A percentile compares a stretch with the other conserved stretches of the same genome.
phyloP scores from a whole-genome alignment of 1,284 basidiomycete genomes.

The Tilletia caries region DNA sequence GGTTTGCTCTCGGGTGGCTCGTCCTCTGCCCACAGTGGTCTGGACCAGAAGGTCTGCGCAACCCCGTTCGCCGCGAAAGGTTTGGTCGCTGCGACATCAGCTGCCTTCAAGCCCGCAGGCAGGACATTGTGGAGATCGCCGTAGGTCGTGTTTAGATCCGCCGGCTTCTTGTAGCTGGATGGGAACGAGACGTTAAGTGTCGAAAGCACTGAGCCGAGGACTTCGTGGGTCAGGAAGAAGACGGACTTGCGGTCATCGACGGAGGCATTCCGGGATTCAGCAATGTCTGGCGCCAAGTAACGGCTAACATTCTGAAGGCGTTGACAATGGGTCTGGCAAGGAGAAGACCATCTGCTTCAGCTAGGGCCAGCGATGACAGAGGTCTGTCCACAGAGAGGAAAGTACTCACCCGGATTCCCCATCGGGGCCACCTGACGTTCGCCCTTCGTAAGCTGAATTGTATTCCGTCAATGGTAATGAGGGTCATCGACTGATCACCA shows the following conservation, averaged over 20 bases:
- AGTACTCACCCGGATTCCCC: background rate
- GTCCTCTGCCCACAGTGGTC: background rate
- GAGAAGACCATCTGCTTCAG: background rate
- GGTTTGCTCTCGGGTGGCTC: background rate
- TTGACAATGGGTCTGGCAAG: background rate
- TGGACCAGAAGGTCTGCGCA: background rate
- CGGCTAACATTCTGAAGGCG: background rate
- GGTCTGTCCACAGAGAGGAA: too few species aligned
- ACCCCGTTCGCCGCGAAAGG: background rate
- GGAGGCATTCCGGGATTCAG: background rate
- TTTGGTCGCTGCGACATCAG: background rate
- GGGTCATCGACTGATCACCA: too few species aligned
- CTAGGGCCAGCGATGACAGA: too few species aligned
- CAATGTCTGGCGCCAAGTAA: background rate
- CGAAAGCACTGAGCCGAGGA: background rate
- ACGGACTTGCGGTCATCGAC: background rate
- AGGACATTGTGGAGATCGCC: background rate
- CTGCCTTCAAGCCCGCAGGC: background rate
- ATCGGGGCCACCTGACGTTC: background rate
- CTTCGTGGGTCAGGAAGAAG: background rate
- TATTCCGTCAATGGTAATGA: background rate
- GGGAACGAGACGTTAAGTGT: background rate
- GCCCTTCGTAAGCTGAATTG: background rate
- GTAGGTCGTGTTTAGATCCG: background rate
- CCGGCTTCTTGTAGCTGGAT: background rate